Evolutionary conservation across 257 asterid genomes (phyloP).

Genomic region (Fraxinus americana): DNA sequence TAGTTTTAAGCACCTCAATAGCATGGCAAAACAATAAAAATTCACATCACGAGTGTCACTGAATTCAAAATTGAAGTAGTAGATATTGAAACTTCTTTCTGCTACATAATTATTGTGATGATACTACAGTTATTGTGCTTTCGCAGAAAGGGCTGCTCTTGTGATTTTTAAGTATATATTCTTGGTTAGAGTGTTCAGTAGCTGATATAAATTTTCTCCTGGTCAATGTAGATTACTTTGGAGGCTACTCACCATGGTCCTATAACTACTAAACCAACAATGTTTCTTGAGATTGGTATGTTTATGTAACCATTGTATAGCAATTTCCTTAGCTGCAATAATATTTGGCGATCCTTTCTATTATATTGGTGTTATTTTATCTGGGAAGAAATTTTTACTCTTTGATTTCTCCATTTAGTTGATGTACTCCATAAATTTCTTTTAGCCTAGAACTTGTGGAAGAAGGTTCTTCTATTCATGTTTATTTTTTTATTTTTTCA

Average conservation of each 20-base stretch:
- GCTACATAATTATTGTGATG: neutral
- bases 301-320: neutral
- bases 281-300: conserved; percentile 90
- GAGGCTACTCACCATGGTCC: conserved; percentile 99
- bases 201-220: conserved; percentile 16
- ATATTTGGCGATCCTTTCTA: neutral
- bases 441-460: neutral
- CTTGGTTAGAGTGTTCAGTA: neutral
- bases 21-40: neutral
- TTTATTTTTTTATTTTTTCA: neutral
- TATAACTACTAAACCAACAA: conserved; percentile 76
- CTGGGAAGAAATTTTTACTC: neutral
- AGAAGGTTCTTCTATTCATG: neutral
- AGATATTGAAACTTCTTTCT: too few species aligned
- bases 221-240: conserved; percentile 63
- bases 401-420: neutral
- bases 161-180: conserved; percentile 6
- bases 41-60: neutral
- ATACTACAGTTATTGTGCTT: neutral
- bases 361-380: neutral
- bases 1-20: neutral
- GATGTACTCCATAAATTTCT: neutral
- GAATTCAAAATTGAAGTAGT: too few species aligned
- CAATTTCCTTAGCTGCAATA: conserved; percentile 8
- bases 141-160: conserved; percentile 1